These are phyloP conservation scores for Sisymbrium irio DNA, from an alignment of 345 rosid species.

Conservation along the genomic window DNA sequence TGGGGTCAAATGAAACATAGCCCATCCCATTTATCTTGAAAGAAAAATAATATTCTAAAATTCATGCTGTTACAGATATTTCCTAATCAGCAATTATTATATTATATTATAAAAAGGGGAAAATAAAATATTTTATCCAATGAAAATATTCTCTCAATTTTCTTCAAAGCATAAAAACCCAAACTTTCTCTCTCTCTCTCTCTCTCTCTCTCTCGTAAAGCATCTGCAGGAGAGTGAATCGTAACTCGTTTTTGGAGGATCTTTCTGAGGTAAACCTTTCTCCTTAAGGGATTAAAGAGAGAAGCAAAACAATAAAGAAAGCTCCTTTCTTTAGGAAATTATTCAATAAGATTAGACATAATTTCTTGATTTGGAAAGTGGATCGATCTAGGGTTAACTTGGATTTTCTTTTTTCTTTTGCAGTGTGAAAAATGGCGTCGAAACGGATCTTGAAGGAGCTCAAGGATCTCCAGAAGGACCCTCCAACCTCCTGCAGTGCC, in stretches of 20 bases:
- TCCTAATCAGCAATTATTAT: not conserved
- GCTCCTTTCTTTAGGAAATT: not conserved
- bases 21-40: not conserved
- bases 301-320: not conserved
- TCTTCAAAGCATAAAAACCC: constrained; percentile 1
- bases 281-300: not conserved
- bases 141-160: not conserved
- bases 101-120: not conserved
- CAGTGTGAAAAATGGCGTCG: constrained; percentile 46
- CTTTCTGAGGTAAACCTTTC: constrained; percentile 16
- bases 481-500: constrained; percentile 66
- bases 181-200: not conserved
- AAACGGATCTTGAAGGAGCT: constrained; percentile 61
- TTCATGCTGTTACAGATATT: not conserved
- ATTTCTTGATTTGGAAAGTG: not conserved
- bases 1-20: constrained; percentile 8
- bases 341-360: not conserved
- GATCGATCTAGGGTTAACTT: constrained; percentile 9
- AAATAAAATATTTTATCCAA: not conserved
- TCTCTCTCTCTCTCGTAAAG: not conserved
- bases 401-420: not conserved
- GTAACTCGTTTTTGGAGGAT: constrained; percentile 6
- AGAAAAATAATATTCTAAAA: too few species aligned
- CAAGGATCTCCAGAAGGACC: constrained; percentile 65
- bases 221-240: constrained; percentile 23